Evolutionary conservation across 768 basidiomycete genomes (phyloP).

Genomic region (Suillus subalutaceus): DNA sequence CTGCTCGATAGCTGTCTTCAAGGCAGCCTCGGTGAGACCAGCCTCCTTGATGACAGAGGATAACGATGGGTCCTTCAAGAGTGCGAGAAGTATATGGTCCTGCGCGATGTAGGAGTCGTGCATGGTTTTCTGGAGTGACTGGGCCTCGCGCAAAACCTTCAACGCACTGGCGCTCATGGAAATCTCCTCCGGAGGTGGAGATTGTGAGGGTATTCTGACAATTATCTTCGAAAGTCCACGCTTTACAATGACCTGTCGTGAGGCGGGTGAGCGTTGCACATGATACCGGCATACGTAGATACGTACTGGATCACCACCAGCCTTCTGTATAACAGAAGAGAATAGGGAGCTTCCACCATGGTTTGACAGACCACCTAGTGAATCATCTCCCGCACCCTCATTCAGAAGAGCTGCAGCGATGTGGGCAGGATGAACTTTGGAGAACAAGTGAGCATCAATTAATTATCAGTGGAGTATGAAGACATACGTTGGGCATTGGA

Average conservation of each 20-base stretch:
- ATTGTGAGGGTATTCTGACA: constrained; percentile 81
- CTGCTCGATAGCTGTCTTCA: constrained; percentile 79
- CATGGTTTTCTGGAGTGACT: constrained; percentile 78
- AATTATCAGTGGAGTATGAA: constrained; percentile 6
- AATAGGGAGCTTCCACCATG: constrained; percentile 62
- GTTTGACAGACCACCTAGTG: constrained; percentile 35
- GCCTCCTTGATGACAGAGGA: constrained; percentile 74
- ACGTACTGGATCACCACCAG: constrained; percentile 84
- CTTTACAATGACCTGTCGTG: constrained; percentile 54
- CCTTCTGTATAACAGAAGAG: constrained; percentile 73
- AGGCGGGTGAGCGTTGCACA: constrained; percentile 1
- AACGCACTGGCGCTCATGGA: constrained; percentile 57
- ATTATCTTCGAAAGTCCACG: constrained; percentile 76
- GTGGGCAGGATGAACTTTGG: constrained; percentile 78
- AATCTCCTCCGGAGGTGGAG: constrained; percentile 83
- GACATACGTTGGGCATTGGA: constrained; percentile 75
- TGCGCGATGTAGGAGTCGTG: constrained; percentile 92
- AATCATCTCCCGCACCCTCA: constrained; percentile 48
- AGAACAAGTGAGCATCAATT: constrained; percentile 13
- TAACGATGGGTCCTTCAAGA: constrained; percentile 75
- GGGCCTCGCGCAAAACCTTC: constrained; percentile 76
- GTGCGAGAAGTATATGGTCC: constrained; percentile 87
- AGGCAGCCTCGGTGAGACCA: constrained; percentile 64
- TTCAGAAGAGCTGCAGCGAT: constrained; percentile 81
- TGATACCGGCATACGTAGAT: background rate